These are phyloP conservation scores for Hortiboletus rubellus DNA, from an alignment of 1,284 basidiomycete species.

Conservation along the genomic window DNA sequence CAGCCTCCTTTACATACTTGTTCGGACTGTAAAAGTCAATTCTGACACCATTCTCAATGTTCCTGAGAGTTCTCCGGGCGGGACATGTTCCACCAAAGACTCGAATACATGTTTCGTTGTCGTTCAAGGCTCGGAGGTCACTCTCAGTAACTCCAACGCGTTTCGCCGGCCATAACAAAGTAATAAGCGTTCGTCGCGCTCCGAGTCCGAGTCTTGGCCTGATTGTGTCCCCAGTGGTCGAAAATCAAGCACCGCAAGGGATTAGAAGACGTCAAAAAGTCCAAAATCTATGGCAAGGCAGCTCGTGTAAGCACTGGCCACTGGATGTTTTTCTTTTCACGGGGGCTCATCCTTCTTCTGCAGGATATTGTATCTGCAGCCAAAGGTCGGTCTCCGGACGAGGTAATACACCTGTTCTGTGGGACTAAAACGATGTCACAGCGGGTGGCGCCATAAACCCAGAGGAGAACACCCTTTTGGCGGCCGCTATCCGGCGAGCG, in stretches of 20 bases:
- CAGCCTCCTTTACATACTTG: background rate
- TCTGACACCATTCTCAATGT: slow-evolving; percentile 13
- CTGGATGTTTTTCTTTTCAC: background rate
- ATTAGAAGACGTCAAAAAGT: slow-evolving; percentile 65
- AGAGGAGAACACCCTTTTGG: slow-evolving; percentile 61
- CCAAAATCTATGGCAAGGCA: slow-evolving; percentile 58
- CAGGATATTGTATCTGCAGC: slow-evolving; percentile 74
- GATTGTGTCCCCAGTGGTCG: slow-evolving; percentile 61
- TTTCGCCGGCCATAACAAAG: slow-evolving; percentile 70
- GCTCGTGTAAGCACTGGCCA: slow-evolving; percentile 50
- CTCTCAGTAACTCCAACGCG: slow-evolving; percentile 40
- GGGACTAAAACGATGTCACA: slow-evolving; percentile 24
- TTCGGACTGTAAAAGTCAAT: background rate
- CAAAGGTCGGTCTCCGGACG: slow-evolving; percentile 48
- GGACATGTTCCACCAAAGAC: background rate
- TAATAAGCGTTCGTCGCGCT: slow-evolving; percentile 22
- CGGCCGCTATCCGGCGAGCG: slow-evolving; percentile 59
- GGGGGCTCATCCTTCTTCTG: background rate
- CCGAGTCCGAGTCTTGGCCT: background rate
- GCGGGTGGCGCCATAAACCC: slow-evolving; percentile 70
- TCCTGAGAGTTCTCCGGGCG: slow-evolving; percentile 8
- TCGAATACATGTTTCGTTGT: background rate
- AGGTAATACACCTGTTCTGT: background rate
- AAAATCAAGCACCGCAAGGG: slow-evolving; percentile 87
- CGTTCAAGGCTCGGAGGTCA: slow-evolving; percentile 23